Evolutionary conservation across 1,139 yeast species (phyloP).

Genomic region (Hyphopichia fennica): DNA sequence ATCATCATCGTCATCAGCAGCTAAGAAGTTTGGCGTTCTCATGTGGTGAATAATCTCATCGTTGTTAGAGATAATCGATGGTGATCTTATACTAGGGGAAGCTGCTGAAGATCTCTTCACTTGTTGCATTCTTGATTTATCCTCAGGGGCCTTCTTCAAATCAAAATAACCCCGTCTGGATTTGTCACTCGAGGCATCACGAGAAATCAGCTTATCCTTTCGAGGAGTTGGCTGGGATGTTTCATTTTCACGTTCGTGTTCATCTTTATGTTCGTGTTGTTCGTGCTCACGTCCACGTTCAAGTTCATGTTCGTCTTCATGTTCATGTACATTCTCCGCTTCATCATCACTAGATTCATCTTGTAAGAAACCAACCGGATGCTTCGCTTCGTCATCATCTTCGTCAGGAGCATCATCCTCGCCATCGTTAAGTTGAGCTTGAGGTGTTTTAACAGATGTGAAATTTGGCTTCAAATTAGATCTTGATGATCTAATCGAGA

Average conservation of each 20-base stretch:
- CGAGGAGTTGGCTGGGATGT: background rate
- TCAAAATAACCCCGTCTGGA: constrained; percentile 1
- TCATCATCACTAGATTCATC: constrained; percentile 14
- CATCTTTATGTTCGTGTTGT: constrained; percentile 16
- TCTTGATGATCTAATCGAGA: constrained; percentile 33
- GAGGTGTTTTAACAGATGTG: constrained; percentile 76
- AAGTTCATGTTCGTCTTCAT: constrained; percentile 14
- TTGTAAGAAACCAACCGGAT: constrained; percentile 32
- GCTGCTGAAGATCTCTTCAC: background rate
- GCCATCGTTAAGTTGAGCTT: constrained; percentile 67
- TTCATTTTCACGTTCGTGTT: constrained; percentile 7
- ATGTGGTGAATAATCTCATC: constrained; percentile 40
- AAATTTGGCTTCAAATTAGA: constrained; percentile 63
- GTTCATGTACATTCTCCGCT: background rate
- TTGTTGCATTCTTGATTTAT: constrained; percentile 1
- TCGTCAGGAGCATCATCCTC: constrained; percentile 12
- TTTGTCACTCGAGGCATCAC: background rate
- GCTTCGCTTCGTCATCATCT: constrained; percentile 17
- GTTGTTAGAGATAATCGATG: constrained; percentile 39
- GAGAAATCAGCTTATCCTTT: too few species aligned
- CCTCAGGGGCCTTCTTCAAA: constrained; percentile 1
- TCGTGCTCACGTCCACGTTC: constrained; percentile 13
- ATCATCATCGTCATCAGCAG: constrained; percentile 26
- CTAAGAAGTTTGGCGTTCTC: constrained; percentile 35
- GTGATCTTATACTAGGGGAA: constrained; percentile 16